Evolutionary conservation across 441 rosid genomes (phyloP).

Genomic region (Theobroma grandiflorum): DNA sequence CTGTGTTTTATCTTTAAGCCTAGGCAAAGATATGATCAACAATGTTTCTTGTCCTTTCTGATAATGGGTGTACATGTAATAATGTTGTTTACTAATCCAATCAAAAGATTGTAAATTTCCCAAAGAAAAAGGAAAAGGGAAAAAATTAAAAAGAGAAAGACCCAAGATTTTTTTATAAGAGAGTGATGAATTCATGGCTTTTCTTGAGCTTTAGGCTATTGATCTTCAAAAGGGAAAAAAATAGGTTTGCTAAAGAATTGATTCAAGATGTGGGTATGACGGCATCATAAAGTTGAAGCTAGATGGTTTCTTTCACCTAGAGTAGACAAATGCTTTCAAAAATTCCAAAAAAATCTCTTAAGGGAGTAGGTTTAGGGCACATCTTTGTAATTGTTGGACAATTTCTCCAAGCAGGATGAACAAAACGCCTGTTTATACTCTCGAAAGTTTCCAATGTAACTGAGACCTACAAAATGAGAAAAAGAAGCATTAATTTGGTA

Average conservation of each 20-base stretch:
- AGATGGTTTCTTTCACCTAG: neutral
- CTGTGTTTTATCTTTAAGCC: neutral
- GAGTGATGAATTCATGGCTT: neutral
- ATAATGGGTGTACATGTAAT: neutral
- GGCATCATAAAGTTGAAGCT: constrained; percentile 33
- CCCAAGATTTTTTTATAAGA: neutral
- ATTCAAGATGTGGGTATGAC: constrained; percentile 18
- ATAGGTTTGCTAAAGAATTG: neutral
- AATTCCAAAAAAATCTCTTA: too few relatives aligned
- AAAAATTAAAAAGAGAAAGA: neutral
- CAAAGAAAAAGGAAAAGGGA: neutral
- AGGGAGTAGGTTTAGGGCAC: too few relatives aligned
- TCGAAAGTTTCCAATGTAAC: too few relatives aligned
- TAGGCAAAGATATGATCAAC: neutral
- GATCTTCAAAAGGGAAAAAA: constrained; percentile 21
- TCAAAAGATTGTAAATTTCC: neutral
- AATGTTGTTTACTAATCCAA: neutral
- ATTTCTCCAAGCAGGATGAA: too few relatives aligned
- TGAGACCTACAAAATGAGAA: too few relatives aligned
- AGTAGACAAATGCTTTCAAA: too few relatives aligned
- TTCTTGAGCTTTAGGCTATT: constrained; percentile 19
- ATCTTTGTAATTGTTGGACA: too few relatives aligned
- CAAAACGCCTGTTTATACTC: too few relatives aligned
- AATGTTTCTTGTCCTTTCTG: neutral
- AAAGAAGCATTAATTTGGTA: too few relatives aligned